Base-by-base conservation (phyloP, 2,329 filamentous ascomycete genomes). In the Botrytis cinerea region DNA sequence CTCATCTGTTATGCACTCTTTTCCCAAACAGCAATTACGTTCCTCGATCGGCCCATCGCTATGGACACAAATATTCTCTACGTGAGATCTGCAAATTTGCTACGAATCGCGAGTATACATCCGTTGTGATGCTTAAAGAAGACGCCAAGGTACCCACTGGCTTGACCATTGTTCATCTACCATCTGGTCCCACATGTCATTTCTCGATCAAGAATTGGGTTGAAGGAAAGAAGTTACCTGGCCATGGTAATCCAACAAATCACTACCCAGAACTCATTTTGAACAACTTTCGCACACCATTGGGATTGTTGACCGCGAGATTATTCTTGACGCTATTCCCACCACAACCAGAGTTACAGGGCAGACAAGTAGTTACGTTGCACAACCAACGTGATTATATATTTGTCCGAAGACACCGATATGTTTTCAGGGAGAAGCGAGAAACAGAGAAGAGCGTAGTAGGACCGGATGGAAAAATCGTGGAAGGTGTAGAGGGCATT, bases 371-470 rank as follows among this genome's bases (percentile, higher is more conserved):
- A 1, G 90, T 98, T 14, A 98, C 95, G 0, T 84, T 98, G 70
- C 94, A 98, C 83, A 98, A 98, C 79, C 95, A 97, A 85, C 91
- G 95, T 76, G 95, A 98, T 83, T 98, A 95, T 82, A 96, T 98
- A 78, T 99, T 99, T 82, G 87, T 98, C 70, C 88, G 96, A 8
- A 87, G 95, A 54, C 95, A 98, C 82, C 87, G 96, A 64, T 99
- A 99, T 80, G 88, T 97, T 1, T 98, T 99, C 84, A 89, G 96
- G 22, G 94, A 98, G 74, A 97, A 96, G 85, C 87, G 92, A 18
- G 86, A 89, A 73, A 94, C 91, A 0, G 96, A 98, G 84, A 98
- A 97, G 85, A 91, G 90, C 72, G 93, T 98, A 1, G 87, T 93
- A 7, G 93, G 89, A 6, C 86, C 92, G 1, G 93, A 98, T 79